These are phyloP conservation scores for Schizophyllum commune DNA, from an alignment of 1,284 basidiomycete species.

Conservation along the genomic window DNA sequence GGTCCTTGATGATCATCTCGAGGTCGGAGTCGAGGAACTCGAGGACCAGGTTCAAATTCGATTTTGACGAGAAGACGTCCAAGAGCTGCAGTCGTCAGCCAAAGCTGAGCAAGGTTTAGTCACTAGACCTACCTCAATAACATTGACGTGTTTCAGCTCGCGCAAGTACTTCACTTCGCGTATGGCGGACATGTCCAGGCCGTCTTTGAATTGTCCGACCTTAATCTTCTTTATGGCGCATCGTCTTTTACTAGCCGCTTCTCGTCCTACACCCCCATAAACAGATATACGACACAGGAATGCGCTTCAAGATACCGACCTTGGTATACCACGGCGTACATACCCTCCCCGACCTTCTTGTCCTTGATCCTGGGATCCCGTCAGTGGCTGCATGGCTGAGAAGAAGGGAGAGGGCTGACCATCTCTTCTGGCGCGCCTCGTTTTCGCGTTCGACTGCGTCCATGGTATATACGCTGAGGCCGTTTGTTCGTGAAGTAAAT, in stretches of 20 bases:
- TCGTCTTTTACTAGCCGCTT: conserved; percentile 63
- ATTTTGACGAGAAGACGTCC: conserved; percentile 96
- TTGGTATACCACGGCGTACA: conserved; percentile 95
- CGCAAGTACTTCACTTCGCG: conserved; percentile 97
- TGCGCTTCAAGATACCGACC: conserved; percentile 37
- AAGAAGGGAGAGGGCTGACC: too few species aligned
- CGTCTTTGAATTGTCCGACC: conserved; percentile 95
- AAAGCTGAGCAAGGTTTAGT: not conserved
- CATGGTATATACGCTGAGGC: conserved; percentile 31
- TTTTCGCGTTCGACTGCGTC: conserved; percentile 74
- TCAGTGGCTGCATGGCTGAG: too few species aligned
- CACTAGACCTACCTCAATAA: conserved; percentile 67
- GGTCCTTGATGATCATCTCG: conserved; percentile 95
- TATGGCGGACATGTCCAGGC: conserved; percentile 97
- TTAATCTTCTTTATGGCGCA: conserved; percentile 99
- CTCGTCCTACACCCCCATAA: conserved; percentile 40
- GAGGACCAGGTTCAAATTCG: conserved; percentile 93
- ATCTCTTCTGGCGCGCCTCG: conserved; percentile 57
- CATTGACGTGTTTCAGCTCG: conserved; percentile 90
- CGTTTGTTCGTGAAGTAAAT: not conserved
- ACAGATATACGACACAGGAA: not conserved
- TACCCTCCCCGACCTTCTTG: conserved; percentile 90
- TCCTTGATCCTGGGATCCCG: conserved; percentile 63
- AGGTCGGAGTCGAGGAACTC: conserved; percentile 98
- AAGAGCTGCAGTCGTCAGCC: conserved; percentile 54